A percentile compares a stretch with the other conserved stretches of the same genome.
phyloP scores from a whole-genome alignment of 345 rosid species.

The Brassica incana region DNA sequence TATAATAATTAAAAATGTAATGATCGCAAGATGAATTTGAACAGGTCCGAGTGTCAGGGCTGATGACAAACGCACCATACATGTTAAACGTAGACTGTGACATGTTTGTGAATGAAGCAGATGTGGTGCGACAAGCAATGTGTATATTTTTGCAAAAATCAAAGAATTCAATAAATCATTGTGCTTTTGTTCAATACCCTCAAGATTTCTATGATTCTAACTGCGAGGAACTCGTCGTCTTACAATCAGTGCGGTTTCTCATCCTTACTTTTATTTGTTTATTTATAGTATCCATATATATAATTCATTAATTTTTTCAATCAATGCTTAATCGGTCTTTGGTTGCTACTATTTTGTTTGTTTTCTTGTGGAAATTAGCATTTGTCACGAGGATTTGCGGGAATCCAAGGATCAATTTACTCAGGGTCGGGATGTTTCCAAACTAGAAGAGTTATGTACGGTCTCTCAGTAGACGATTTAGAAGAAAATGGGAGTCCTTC shows the following conservation, averaged over 20 bases:
- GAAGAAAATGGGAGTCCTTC: not conserved
- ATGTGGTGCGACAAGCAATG: conserved; percentile 9
- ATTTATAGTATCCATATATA: no score
- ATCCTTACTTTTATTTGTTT: not conserved
- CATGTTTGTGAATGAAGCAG: conserved; percentile 6
- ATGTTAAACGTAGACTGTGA: conserved; percentile 14
- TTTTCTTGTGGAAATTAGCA: not conserved
- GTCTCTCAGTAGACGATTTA: not conserved
- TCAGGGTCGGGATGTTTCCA: conserved; percentile 7
- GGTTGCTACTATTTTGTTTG: not conserved
- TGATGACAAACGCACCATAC: conserved; percentile 15
- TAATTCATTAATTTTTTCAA: not conserved
- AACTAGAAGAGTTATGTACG: not conserved
- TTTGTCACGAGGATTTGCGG: not conserved
- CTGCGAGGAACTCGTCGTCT: not conserved
- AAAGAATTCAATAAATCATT: not conserved
- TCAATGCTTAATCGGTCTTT: not conserved
- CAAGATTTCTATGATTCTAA: not conserved
- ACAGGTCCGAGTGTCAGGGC: conserved; percentile 9
- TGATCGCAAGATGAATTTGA: not conserved
- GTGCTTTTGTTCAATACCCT: conserved; percentile 10
- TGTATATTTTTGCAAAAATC: conserved; percentile 5
- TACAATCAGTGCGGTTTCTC: not conserved
- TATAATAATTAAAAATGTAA: not conserved
- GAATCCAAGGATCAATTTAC: not conserved